Evolutionary conservation across 2,329 filamentous ascomycete species (phyloP).

Genomic region (Alternaria triticina): DNA sequence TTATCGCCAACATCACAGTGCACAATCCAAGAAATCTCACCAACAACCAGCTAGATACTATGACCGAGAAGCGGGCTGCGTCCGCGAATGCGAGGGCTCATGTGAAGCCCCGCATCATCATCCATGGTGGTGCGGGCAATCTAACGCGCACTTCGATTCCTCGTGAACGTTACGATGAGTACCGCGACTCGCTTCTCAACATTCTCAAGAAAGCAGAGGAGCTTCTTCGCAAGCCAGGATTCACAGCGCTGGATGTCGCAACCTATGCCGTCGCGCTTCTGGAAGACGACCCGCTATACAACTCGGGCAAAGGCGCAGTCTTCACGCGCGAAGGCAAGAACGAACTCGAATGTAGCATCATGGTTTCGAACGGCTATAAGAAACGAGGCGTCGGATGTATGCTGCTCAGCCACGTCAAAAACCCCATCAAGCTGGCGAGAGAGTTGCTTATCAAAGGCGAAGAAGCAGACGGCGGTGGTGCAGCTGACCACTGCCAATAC

Average conservation of each 20-base stretch:
- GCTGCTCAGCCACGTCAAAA: slow-evolving; percentile 74
- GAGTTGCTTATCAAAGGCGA: slow-evolving; percentile 74
- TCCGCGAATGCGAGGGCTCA: background rate
- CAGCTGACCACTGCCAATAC: slow-evolving; percentile 73
- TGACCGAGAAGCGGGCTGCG: background rate
- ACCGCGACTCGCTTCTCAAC: slow-evolving; percentile 46
- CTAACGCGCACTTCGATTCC: slow-evolving; percentile 51
- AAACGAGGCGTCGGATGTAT: slow-evolving; percentile 83
- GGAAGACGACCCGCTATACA: slow-evolving; percentile 83
- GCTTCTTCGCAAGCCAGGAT: slow-evolving; percentile 41
- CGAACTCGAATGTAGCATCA: slow-evolving; percentile 85
- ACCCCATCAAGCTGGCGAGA: slow-evolving; percentile 77
- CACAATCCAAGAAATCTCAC: too few species aligned
- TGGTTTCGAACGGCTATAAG: slow-evolving; percentile 75
- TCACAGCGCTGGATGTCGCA: slow-evolving; percentile 74
- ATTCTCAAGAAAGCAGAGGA: slow-evolving; percentile 41
- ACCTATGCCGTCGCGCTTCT: slow-evolving; percentile 76
- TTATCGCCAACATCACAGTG: background rate
- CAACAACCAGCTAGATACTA: background rate
- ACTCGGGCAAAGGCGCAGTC: slow-evolving; percentile 81
- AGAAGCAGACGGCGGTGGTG: slow-evolving; percentile 63
- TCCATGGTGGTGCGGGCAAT: slow-evolving; percentile 58
- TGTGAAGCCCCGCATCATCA: slow-evolving; percentile 53
- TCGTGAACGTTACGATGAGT: slow-evolving; percentile 42
- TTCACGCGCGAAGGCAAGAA: slow-evolving; percentile 84